A percentile compares a stretch with the other conserved stretches of the same genome.
These are phyloP conservation scores for Hymenoscyphus infarciens DNA, from an alignment of 2,329 filamentous ascomycete genomes.

Conservation along the genomic window DNA sequence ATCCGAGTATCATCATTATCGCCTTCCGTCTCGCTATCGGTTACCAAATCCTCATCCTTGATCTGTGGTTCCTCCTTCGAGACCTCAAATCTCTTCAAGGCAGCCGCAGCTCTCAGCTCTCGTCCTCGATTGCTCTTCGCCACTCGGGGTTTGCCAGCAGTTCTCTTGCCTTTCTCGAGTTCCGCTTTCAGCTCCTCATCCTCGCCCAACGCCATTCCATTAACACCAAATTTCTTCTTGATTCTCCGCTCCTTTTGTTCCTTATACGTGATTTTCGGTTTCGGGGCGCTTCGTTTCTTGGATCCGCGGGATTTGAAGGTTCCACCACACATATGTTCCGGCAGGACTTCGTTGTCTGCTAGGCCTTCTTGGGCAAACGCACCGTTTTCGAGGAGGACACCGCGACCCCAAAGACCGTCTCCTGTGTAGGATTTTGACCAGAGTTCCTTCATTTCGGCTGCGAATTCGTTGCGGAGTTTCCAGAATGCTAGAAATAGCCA, in stretches of 20 bases:
- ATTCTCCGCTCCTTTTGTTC: conserved; percentile 51
- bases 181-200: conserved; percentile 53
- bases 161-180: conserved; percentile 47
- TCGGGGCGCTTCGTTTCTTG: conserved; percentile 47
- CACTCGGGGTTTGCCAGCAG: conserved; percentile 54
- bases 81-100: conserved; percentile 53
- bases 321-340: conserved; percentile 76
- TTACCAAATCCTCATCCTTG: conserved; percentile 38
- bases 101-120: conserved; percentile 58
- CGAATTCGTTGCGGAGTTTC: conserved; percentile 71
- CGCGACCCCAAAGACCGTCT: conserved; percentile 79
- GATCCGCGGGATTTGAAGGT: conserved; percentile 61
- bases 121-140: conserved; percentile 56
- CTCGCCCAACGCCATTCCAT: conserved; percentile 39
- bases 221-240: conserved; percentile 55
- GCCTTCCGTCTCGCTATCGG: conserved; percentile 43
- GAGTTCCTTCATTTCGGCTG: conserved; percentile 64
- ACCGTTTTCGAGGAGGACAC: conserved; percentile 59
- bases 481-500: conserved; percentile 61
- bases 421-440: conserved; percentile 72
- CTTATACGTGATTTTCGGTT: conserved; percentile 38
- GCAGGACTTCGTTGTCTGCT: conserved; percentile 52
- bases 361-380: conserved; percentile 54
- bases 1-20: conserved; percentile 46
- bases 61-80: conserved; percentile 41